Evolutionary conservation across 805 yeast species (phyloP), one percentile per base, ranked within the genome.

Genomic region (Wickerhamomyces silvicola): DNA sequence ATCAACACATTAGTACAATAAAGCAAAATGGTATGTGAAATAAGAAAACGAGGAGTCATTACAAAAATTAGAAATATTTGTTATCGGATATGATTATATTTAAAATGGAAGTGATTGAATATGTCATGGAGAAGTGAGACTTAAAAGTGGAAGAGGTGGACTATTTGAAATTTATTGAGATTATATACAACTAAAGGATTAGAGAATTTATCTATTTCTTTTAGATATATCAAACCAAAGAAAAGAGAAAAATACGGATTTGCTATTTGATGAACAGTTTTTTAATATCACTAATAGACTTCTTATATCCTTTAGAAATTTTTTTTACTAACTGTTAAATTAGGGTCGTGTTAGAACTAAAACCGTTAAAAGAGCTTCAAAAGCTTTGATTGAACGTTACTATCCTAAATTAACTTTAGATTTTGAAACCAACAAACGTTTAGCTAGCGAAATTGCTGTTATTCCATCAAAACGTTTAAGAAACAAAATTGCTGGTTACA

Each of bases 271-370:
- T 13, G 23, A 23, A 17, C n/a, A 29, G 7, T 22, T 6, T 22
- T 22, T 25, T 6, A 5, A 11, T 12, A 4, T 10, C 14, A 13
- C n/a, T 24, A 13, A 10, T 24, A n/a, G 9, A 11, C 16, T 9
- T 4, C 6, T 24, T 6, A 12, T 10, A 24, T 12, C 13, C 6
- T 7, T 12, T 20, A 27, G 20, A 15, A 27, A 20, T 14, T 20
- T 17, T 21, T 30, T 52, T 36, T 28, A 35, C 50, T 60, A n/a
- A n/a, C n/a, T n/a, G n/a, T n/a, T n/a, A n/a, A n/a, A n/a, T n/a
- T n/a, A 86, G 98, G 98, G 98, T 81, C 92, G 97, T 73, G 98
- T 94, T 81, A 88, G 98, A 83, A 92, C 98, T 60, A 94, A 92
- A 81, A 92, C 99, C 74, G 97, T 92, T 73, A 92, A 92, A 86